phyloP scores from a whole-genome alignment of 352 stramenopile genomes.

The Nothophytophthora sp. region DNA sequence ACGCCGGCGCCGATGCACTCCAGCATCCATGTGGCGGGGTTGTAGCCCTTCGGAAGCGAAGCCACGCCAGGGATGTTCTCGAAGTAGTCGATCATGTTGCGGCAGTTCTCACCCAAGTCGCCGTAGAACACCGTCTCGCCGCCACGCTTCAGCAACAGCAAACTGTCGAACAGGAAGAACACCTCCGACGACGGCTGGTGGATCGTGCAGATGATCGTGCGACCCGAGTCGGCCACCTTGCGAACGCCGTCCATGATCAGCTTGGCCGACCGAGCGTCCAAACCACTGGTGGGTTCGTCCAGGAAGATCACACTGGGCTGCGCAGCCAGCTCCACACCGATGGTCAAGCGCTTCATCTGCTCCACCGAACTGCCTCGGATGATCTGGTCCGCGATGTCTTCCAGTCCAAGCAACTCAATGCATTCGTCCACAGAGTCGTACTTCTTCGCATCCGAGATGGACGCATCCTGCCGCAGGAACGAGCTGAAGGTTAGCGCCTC shows the following conservation, averaged over 20 bases:
- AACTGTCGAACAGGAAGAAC: constrained; percentile 78
- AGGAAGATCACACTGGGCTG: constrained; percentile 22
- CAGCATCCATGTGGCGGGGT: constrained; percentile 86
- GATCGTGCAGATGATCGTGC: constrained; percentile 83
- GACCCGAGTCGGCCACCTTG: constrained; percentile 12
- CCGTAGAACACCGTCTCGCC: constrained; percentile 42
- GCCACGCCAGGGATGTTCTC: constrained; percentile 17
- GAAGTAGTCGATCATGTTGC: constrained; percentile 38
- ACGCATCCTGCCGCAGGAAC: constrained; percentile 46
- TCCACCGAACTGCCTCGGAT: constrained; percentile 25
- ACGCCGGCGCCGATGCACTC: constrained; percentile 47
- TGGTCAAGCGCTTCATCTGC: constrained; percentile 27
- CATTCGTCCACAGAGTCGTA: constrained; percentile 23
- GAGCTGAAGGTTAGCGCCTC: constrained; percentile 87
- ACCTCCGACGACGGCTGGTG: constrained; percentile 84
- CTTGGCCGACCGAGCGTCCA: constrained; percentile 8
- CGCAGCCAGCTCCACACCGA: constrained; percentile 76
- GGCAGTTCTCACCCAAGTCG: constrained; percentile 23
- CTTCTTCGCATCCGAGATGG: constrained; percentile 23
- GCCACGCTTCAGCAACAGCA: constrained; percentile 63
- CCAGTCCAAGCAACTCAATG: constrained; percentile 19
- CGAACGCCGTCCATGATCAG: constrained; percentile 19
- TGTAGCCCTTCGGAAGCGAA: constrained; percentile 26
- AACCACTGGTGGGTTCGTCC: constrained; percentile 11
- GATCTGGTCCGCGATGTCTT: constrained; percentile 33